A percentile compares a stretch with the other conserved stretches of the same genome.
Evolutionary conservation across 768 basidiomycete genomes (phyloP).

Genomic region (Boletus tomentosulus): DNA sequence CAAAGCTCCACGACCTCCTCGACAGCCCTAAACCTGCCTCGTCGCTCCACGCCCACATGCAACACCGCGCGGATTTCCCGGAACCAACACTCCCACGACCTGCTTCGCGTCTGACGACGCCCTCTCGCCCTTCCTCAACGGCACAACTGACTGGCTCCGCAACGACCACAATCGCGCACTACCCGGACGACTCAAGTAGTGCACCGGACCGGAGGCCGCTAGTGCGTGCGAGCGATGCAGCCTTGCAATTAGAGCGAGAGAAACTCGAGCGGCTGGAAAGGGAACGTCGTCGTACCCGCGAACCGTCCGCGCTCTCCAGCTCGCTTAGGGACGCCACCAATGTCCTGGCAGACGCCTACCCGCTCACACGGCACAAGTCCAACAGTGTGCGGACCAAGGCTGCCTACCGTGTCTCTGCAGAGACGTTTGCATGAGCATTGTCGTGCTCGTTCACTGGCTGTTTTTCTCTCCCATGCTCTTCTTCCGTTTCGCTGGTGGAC

Average conservation of each 20-base stretch:
- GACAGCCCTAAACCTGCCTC: slow-evolving; percentile 40
- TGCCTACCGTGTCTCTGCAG: slow-evolving; percentile 8
- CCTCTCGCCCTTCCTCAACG: slow-evolving; percentile 23
- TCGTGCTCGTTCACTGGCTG: not conserved
- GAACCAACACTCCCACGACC: slow-evolving; percentile 23
- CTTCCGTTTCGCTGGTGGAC: not conserved
- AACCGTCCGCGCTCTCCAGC: slow-evolving; percentile 10
- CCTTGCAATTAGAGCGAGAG: slow-evolving; percentile 49
- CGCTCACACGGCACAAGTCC: slow-evolving; percentile 19
- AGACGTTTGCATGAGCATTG: slow-evolving; percentile 13
- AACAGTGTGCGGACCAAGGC: slow-evolving; percentile 14
- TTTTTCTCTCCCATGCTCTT: not conserved
- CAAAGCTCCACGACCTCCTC: slow-evolving; percentile 46
- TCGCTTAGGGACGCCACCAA: slow-evolving; percentile 31
- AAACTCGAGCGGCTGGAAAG: slow-evolving; percentile 33
- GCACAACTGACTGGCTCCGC: slow-evolving; percentile 17
- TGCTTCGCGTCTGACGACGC: slow-evolving; percentile 16
- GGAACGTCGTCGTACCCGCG: slow-evolving; percentile 27
- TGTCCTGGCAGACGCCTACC: slow-evolving; percentile 14
- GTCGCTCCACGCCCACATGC: slow-evolving; percentile 37
- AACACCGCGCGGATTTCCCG: slow-evolving; percentile 25
- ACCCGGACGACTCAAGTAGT: slow-evolving; percentile 10
- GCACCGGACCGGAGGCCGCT: slow-evolving; percentile 25
- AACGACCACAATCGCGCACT: slow-evolving; percentile 12
- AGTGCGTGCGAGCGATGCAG: slow-evolving; percentile 51